phyloP scores from a whole-genome alignment of 1,284 basidiomycete genomes.

The Ustilago lituana region DNA sequence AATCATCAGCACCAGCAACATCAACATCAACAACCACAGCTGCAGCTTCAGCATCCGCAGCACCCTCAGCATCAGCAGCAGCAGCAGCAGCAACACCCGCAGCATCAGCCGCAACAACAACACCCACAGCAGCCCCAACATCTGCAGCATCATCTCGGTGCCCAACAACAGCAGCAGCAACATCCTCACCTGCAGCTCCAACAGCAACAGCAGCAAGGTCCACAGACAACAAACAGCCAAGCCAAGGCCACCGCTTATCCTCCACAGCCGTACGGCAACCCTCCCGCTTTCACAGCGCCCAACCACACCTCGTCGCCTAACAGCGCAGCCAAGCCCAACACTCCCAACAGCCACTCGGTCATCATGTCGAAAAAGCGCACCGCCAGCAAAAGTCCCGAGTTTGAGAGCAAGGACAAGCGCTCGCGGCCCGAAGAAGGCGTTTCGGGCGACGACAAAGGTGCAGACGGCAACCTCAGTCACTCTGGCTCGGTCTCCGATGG shows the following conservation, averaged over 20 bases:
- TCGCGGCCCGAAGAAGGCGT: constrained; percentile 44
- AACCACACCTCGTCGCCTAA: constrained; percentile 46
- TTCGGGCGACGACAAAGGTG: constrained; percentile 12
- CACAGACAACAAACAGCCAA: constrained; percentile 14
- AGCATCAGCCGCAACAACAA: constrained; percentile 14
- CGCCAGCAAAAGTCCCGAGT: constrained; percentile 52
- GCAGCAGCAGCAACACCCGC: constrained; percentile 25
- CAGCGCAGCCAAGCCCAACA: constrained; percentile 37
- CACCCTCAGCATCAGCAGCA: constrained; percentile 36
- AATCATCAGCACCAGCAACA: constrained; percentile 30
- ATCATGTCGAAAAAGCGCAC: constrained; percentile 50
- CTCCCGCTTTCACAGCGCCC: constrained; percentile 26
- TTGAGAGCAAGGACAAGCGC: constrained; percentile 53
- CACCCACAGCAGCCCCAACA: constrained; percentile 26
- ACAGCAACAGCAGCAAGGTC: constrained; percentile 30
- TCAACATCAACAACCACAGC: constrained; percentile 20
- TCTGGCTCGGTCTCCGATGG: constrained; percentile 33
- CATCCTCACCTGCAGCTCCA: constrained; percentile 19
- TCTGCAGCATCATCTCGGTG: constrained; percentile 18
- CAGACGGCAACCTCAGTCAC: constrained; percentile 23
- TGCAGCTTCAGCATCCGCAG: constrained; percentile 26
- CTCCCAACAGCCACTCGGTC: constrained; percentile 36
- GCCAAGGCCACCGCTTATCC: constrained; percentile 43
- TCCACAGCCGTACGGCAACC: constrained; percentile 52
- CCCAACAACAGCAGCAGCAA: constrained; percentile 22